Conservation (phyloP, 495 filamentous ascomycete genomes). For the Penicillium turbatum region DNA sequence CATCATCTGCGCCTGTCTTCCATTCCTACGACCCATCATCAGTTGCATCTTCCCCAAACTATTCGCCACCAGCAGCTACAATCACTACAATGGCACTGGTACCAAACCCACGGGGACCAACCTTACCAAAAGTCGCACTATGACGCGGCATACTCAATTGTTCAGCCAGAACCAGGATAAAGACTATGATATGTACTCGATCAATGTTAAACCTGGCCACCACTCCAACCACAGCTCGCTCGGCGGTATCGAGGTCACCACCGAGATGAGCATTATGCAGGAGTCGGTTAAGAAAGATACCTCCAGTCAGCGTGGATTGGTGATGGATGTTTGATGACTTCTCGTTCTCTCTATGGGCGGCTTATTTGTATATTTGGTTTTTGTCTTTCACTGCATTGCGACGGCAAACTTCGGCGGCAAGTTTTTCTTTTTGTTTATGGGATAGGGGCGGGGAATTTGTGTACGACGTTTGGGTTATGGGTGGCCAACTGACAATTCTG, state of each 20-base stretch:
- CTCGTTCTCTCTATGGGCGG: too few species aligned
- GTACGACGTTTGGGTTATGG: not conserved
- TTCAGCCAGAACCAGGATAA: constrained; percentile 25
- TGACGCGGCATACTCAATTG: constrained; percentile 14
- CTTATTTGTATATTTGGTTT: too few species aligned
- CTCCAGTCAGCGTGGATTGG: constrained; percentile 22
- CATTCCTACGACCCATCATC: constrained; percentile 79
- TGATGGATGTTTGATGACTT: constrained; percentile 22
- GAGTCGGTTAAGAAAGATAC: constrained; percentile 20
- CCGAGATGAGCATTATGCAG: constrained; percentile 31
- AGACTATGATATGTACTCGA: constrained; percentile 33
- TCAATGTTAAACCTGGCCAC: constrained; percentile 29
- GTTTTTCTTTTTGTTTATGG: not conserved
- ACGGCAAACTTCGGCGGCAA: constrained; percentile 5
- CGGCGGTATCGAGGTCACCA: constrained; percentile 36
- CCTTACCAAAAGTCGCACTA: constrained; percentile 17
- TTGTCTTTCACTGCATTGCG: constrained; percentile 12
- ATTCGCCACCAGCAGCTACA: constrained; percentile 40
- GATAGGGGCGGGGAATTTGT: not conserved
- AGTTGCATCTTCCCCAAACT: constrained; percentile 66
- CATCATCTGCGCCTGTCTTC: constrained; percentile 80
- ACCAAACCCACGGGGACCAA: constrained; percentile 18
- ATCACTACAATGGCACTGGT: constrained; percentile 18
- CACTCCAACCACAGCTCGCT: constrained; percentile 9
- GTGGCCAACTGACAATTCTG: constrained; percentile 6